These are phyloP conservation scores for Chenopodium berlandieri DNA, from an alignment of 148 eudicot species.

Conservation along the genomic window DNA sequence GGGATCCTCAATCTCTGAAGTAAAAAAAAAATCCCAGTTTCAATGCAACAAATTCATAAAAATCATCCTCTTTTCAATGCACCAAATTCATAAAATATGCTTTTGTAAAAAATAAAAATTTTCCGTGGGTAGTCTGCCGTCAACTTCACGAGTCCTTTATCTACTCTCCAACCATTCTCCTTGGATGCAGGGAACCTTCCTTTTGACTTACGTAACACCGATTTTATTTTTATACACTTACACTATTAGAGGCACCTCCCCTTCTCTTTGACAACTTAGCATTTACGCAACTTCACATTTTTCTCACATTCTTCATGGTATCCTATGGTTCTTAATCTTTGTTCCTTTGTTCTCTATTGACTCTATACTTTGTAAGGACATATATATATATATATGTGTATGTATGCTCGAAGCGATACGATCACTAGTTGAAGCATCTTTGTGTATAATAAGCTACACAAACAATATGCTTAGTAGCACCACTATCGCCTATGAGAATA, in stretches of 20 bases:
- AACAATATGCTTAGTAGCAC: conserved; percentile 17
- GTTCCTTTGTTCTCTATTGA: neutral
- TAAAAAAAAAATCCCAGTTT: neutral
- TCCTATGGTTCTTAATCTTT: conserved; percentile 4
- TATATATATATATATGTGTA: neutral
- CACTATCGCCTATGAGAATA: conserved; percentile 42
- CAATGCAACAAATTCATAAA: neutral
- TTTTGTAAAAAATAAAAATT: neutral
- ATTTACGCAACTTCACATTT: conserved; percentile 16
- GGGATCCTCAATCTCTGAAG: neutral
- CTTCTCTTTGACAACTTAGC: conserved; percentile 7
- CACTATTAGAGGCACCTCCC: neutral
- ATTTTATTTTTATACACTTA: too few species aligned
- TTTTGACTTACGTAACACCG: conserved; percentile 23
- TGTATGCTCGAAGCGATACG: neutral
- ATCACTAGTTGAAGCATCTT: neutral
- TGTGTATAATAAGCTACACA: neutral
- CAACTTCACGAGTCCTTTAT: conserved; percentile 65
- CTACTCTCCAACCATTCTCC: conserved; percentile 28
- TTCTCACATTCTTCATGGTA: conserved; percentile 23
- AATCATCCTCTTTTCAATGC: neutral
- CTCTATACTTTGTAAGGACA: neutral
- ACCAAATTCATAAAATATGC: neutral
- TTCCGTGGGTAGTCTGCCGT: conserved; percentile 42
- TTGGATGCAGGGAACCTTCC: conserved; percentile 21